Evolutionary conservation across 805 yeast species (phyloP).

Genomic region (Cyberlindnera euphorbiiphila): DNA sequence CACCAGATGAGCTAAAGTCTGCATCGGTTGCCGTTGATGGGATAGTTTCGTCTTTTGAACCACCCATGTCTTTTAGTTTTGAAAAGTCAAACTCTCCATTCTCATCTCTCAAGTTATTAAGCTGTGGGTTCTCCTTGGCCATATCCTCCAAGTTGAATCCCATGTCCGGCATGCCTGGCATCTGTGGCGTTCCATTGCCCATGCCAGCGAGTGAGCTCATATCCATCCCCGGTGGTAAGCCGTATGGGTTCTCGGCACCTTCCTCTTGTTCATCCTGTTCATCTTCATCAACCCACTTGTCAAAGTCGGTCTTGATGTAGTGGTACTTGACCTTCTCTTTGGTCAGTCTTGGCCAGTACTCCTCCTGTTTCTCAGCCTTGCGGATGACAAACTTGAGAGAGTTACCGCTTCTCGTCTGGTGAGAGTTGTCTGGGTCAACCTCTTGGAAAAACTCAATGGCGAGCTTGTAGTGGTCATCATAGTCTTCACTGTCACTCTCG

Average conservation of each 20-base stretch:
- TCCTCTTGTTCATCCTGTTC: conserved; percentile 60
- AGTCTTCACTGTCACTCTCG: conserved; percentile 45
- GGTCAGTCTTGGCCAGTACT: conserved; percentile 94
- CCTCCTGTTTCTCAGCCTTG: conserved; percentile 64
- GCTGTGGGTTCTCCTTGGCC: conserved; percentile 18
- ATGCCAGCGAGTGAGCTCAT: conserved; percentile 25
- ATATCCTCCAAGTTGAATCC: conserved; percentile 16
- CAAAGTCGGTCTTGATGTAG: conserved; percentile 89
- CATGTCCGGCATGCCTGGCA: conserved; percentile 9
- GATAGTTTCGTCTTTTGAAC: conserved; percentile 2
- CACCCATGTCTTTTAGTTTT: conserved; percentile 26
- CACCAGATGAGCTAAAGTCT: conserved; percentile 32
- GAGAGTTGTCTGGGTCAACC: conserved; percentile 63
- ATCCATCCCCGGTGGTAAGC: conserved; percentile 32
- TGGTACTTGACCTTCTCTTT: conserved; percentile 79
- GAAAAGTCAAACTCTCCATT: conserved; percentile 28
- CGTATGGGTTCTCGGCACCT: too few relatives aligned
- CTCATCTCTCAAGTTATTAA: conserved; percentile 13
- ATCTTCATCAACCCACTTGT: conserved; percentile 98
- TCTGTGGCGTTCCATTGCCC: conserved; percentile 17
- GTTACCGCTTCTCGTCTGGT: conserved; percentile 50
- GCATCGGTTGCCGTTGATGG: conserved; percentile 22
- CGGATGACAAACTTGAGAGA: conserved; percentile 60
- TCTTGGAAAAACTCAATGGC: conserved; percentile 73
- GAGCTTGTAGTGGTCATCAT: conserved; percentile 49